phyloP scores from a whole-genome alignment of 495 filamentous ascomycete genomes.

The Filosporella fistucella region DNA sequence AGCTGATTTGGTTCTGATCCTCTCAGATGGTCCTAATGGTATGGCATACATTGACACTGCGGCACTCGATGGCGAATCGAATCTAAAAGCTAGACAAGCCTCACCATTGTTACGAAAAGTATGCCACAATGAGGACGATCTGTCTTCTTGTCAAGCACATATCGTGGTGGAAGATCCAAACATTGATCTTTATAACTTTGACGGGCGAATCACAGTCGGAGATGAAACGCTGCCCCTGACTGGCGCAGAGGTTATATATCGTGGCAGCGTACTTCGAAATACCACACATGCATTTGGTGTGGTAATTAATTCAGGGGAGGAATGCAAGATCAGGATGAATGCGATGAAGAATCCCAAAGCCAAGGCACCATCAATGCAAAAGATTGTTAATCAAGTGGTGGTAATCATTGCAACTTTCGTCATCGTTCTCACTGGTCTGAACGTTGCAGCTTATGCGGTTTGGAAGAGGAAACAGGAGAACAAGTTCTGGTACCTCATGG shows the following conservation, averaged over 20 bases:
- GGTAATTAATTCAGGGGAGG: conserved; percentile 91
- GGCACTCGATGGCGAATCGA: conserved; percentile 93
- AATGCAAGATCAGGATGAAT: conserved; percentile 98
- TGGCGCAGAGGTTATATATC: conserved; percentile 78
- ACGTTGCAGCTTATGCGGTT: conserved; percentile 76
- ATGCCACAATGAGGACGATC: conserved; percentile 56
- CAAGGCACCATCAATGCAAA: conserved; percentile 81
- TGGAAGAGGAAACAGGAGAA: conserved; percentile 64
- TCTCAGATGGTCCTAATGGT: conserved; percentile 66
- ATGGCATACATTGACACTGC: conserved; percentile 91
- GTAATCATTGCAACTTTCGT: conserved; percentile 78
- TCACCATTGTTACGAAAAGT: conserved; percentile 57
- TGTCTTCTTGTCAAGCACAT: conserved; percentile 44
- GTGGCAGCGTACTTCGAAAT: conserved; percentile 84
- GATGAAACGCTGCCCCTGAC: conserved; percentile 73
- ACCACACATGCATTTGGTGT: conserved; percentile 70
- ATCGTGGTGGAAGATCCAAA: conserved; percentile 87
- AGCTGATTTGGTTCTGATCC: conserved; percentile 75
- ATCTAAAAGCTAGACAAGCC: conserved; percentile 83
- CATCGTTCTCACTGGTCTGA: conserved; percentile 68
- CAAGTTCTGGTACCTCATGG: conserved; percentile 67
- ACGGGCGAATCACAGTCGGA: conserved; percentile 68
- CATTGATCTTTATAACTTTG: conserved; percentile 86
- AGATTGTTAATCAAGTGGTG: conserved; percentile 78
- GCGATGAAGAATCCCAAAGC: conserved; percentile 87